Conservation (phyloP, 768 basidiomycete species). For the Porphyrellus cyaneotinctus region DNA sequence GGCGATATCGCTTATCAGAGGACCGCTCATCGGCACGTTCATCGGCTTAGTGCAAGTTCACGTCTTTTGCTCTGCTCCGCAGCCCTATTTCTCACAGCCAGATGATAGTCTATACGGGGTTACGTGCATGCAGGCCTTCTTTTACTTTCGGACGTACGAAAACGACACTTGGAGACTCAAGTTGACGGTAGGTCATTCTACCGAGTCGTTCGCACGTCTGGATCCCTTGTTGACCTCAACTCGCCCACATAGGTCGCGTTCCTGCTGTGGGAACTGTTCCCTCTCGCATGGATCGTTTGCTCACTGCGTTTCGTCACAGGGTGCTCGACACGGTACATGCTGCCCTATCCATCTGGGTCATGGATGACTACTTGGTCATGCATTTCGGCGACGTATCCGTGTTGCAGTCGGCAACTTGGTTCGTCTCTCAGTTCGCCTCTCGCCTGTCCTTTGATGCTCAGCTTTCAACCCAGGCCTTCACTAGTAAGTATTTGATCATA, state of each 20-base stretch:
- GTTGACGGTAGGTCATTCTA: constrained; percentile 13
- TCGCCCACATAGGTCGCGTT: constrained; percentile 15
- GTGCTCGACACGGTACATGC: constrained; percentile 22
- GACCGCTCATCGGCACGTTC: constrained; percentile 27
- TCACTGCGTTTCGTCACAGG: constrained; percentile 6
- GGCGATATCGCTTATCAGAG: constrained; percentile 18
- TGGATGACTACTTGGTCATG: constrained; percentile 23
- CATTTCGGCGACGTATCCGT: constrained; percentile 11
- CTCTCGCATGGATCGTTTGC: not conserved
- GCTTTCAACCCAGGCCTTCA: constrained; percentile 3
- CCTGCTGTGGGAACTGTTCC: constrained; percentile 13
- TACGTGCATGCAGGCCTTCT: constrained; percentile 27
- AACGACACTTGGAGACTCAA: constrained; percentile 19
- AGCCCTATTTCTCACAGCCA: not conserved
- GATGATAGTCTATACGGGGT: constrained; percentile 25
- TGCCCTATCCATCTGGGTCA: constrained; percentile 20
- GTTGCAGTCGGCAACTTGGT: constrained; percentile 20
- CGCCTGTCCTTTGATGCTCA: not conserved
- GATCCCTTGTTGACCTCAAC: not conserved
- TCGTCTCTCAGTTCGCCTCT: constrained; percentile 1
- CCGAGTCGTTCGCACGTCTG: not conserved
- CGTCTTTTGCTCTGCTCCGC: not conserved
- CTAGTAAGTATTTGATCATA: constrained; percentile 10
- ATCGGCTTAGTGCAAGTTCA: constrained; percentile 20
- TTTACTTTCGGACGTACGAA: constrained; percentile 25